Percentiles rank a stretch among this genome's conserved stretches.
Evolutionary conservation across 495 filamentous ascomycete genomes (phyloP).

Genomic region (Talaromyces nanjingensis): DNA sequence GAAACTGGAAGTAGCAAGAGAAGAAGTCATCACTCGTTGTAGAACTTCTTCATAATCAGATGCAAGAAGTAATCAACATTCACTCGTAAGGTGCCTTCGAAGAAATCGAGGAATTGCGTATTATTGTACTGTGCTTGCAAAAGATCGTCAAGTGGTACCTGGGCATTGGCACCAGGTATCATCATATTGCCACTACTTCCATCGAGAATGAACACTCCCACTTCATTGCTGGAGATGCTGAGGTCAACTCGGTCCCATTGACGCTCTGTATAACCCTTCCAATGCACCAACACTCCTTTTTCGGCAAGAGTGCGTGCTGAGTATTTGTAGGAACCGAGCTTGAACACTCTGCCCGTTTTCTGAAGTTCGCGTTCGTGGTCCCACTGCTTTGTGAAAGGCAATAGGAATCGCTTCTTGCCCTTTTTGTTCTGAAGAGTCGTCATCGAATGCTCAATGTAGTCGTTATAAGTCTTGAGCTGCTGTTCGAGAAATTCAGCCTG

Average conservation of each 20-base stretch:
- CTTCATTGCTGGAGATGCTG: conserved; percentile 88
- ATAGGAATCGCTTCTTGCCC: conserved; percentile 86
- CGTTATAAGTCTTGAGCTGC: conserved; percentile 94
- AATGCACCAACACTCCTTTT: conserved; percentile 85
- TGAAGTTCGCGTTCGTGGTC: conserved; percentile 95
- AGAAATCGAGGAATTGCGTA: conserved; percentile 88
- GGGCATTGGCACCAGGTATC: conserved; percentile 86
- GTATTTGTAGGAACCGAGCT: conserved; percentile 97
- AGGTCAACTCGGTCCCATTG: conserved; percentile 90
- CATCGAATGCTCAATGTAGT: conserved; percentile 99
- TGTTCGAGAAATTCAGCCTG: conserved; percentile 90
- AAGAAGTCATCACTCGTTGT: conserved; percentile 47
- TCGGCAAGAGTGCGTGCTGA: conserved; percentile 81
- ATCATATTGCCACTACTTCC: conserved; percentile 89
- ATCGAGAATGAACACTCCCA: conserved; percentile 90
- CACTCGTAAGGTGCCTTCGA: conserved; percentile 77
- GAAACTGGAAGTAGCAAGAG: not conserved
- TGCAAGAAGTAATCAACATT: conserved; percentile 96
- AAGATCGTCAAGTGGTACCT: conserved; percentile 86
- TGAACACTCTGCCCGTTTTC: conserved; percentile 82
- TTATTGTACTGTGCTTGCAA: conserved; percentile 96
- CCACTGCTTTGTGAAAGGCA: conserved; percentile 98
- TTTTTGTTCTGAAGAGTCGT: conserved; percentile 97
- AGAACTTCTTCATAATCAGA: conserved; percentile 97
- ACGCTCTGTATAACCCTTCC: conserved; percentile 76